Evolutionary conservation across 2,329 filamentous ascomycete species (phyloP).

Genomic region (Ophiostoma triangulosporum): DNA sequence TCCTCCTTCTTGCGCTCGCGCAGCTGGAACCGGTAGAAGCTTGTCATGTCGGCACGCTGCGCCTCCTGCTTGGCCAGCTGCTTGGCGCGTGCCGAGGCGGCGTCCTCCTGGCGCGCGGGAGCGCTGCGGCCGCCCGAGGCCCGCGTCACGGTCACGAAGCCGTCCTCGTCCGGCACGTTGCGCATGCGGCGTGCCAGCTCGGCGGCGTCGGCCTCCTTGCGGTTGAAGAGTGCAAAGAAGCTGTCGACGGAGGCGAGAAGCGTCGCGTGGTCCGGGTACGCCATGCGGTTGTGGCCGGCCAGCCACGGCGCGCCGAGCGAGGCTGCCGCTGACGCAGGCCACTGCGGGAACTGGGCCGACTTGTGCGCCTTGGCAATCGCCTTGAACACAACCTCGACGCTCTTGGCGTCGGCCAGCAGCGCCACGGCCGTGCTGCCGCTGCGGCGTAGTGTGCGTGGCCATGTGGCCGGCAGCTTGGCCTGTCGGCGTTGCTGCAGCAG

Average conservation of each 20-base stretch:
- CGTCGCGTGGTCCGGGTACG: conserved; percentile 51
- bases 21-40: conserved; percentile 78
- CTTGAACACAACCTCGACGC: conserved; percentile 63
- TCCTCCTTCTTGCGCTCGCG: conserved; percentile 66
- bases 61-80: conserved; percentile 48
- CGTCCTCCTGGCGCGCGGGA: conserved; percentile 61
- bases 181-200: conserved; percentile 51
- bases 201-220: conserved; percentile 49
- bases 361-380: conserved; percentile 51
- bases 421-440: conserved; percentile 73
- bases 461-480: conserved; percentile 48
- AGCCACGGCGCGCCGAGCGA: conserved; percentile 42
- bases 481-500: neutral
- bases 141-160: conserved; percentile 81
- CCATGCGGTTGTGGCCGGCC: conserved; percentile 55
- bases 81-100: conserved; percentile 43
- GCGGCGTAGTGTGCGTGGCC: conserved; percentile 55
- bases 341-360: conserved; percentile 25
- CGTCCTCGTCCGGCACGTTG: conserved; percentile 82
- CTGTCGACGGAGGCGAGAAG: conserved; percentile 68
- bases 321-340: neutral
- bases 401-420: conserved; percentile 69
- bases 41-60: conserved; percentile 48
- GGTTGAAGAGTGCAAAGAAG: conserved; percentile 74
- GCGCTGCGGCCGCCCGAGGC: conserved; percentile 58